Percentiles rank a stretch among this genome's conserved stretches.
Conservation (phyloP, 352 stramenopile species). For the Globisporangium okanoganense region DNA sequence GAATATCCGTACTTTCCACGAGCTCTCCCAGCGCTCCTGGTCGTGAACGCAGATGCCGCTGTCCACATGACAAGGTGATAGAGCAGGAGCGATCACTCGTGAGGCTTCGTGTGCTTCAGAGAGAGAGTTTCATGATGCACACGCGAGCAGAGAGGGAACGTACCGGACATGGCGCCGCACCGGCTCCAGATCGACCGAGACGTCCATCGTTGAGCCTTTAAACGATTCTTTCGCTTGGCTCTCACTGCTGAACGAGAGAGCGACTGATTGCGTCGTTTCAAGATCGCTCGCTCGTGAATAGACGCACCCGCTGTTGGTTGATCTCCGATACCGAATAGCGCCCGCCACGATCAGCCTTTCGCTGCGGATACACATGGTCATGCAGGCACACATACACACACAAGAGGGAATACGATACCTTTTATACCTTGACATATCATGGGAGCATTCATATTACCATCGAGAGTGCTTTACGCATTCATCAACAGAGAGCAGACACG, state of each 20-base stretch:
- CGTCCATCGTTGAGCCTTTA: neutral
- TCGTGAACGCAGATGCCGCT: constrained; percentile 33
- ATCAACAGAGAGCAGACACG: neutral
- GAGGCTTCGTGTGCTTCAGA: neutral
- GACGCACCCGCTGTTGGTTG: neutral
- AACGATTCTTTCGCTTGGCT: neutral
- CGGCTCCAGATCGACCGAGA: constrained; percentile 1
- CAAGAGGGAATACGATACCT: too few relatives aligned
- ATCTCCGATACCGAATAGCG: neutral
- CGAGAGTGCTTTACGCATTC: neutral
- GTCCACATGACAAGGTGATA: neutral
- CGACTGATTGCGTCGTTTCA: constrained; percentile 3
- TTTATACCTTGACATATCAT: neutral
- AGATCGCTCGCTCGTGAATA: neutral
- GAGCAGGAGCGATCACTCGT: neutral
- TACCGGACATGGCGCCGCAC: constrained; percentile 32
- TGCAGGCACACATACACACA: too few relatives aligned
- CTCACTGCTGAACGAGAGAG: neutral
- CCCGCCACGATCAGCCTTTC: too few relatives aligned
- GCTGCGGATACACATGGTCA: too few relatives aligned
- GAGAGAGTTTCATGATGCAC: neutral
- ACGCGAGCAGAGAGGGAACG: neutral
- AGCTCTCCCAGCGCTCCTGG: constrained; percentile 33
- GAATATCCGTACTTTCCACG: constrained; percentile 26
- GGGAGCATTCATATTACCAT: neutral